Percentiles rank a stretch among this genome's conserved stretches.
Conservation (phyloP, 2,329 filamentous ascomycete species). For the Scleromitrula shiraiana region DNA sequence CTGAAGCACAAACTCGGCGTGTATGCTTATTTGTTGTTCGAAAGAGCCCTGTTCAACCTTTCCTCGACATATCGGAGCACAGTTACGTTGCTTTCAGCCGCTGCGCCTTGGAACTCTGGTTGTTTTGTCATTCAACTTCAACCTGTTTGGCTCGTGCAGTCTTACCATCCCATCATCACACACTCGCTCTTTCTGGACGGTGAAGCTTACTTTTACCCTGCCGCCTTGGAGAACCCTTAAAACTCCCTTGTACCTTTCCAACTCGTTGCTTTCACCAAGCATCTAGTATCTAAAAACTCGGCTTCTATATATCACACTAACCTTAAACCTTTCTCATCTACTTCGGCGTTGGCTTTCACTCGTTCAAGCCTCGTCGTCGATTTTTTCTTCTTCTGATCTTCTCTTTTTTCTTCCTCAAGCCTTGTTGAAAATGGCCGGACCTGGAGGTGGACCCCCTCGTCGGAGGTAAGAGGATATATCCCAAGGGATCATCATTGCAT, state of each 20-base stretch:
- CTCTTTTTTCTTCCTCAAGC: conserved; percentile 22
- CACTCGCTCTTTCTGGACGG: conserved; percentile 21
- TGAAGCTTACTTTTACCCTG: conserved; percentile 24
- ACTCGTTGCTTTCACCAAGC: conserved; percentile 8
- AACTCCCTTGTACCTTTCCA: conserved; percentile 15
- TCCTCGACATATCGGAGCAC: conserved; percentile 14
- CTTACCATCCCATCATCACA: conserved; percentile 22
- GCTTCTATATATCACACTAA: conserved; percentile 7
- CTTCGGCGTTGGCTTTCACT: conserved; percentile 30
- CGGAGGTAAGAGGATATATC: conserved; percentile 42
- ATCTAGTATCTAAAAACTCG: conserved; percentile 1
- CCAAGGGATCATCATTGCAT: neutral
- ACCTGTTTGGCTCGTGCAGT: conserved; percentile 20
- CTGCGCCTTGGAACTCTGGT: conserved; percentile 16
- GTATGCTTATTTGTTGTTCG: conserved; percentile 22
- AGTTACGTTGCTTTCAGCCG: conserved; percentile 27
- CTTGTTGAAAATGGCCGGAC: conserved; percentile 67
- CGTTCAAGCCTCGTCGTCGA: conserved; percentile 32
- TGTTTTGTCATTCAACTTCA: conserved; percentile 12
- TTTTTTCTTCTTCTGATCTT: conserved; percentile 10
- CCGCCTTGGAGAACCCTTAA: conserved; percentile 18
- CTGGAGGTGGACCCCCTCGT: conserved; percentile 85
- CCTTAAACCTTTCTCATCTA: conserved; percentile 14
- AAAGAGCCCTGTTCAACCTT: conserved; percentile 5
- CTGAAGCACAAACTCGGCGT: conserved; percentile 9